A percentile compares a stretch with the other conserved stretches of the same genome.
phyloP scores from a whole-genome alignment of 202 grass and related monocot species.

The Hordeum pubiflorum region DNA sequence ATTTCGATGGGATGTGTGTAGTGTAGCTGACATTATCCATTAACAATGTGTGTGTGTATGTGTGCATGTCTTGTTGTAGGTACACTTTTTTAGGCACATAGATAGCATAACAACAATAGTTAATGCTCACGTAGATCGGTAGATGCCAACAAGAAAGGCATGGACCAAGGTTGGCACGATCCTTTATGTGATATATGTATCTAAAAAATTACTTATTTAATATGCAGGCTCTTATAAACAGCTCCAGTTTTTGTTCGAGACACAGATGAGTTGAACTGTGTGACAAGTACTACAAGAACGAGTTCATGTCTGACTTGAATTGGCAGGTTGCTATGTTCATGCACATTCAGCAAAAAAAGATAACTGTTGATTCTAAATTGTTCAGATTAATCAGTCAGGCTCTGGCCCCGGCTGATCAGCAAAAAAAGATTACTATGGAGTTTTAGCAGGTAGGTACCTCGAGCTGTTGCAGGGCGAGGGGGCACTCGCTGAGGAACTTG shows the following conservation, averaged over 20 bases:
- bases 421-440: background rate
- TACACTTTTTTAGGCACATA: background rate
- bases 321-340: background rate
- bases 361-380: background rate
- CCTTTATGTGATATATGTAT: background rate
- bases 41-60: background rate
- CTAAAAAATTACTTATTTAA: background rate
- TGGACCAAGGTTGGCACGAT: conserved; percentile 35
- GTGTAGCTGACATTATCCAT: conserved; percentile 5
- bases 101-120: background rate
- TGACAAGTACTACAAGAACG: background rate
- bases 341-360: no score
- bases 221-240: background rate
- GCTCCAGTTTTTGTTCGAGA: background rate
- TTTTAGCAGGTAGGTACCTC: conserved; percentile 39
- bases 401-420: no score
- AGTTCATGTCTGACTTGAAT: background rate
- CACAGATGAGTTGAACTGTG: background rate
- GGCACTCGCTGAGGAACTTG: conserved; percentile 92
- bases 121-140: conserved; percentile 3
- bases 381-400: background rate
- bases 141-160: conserved; percentile 29
- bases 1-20: background rate
- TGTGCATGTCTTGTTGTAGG: background rate
- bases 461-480: conserved; percentile 65